phyloP scores from a whole-genome alignment of 2,329 filamentous ascomycete species.

The Raffaelea arxii region DNA sequence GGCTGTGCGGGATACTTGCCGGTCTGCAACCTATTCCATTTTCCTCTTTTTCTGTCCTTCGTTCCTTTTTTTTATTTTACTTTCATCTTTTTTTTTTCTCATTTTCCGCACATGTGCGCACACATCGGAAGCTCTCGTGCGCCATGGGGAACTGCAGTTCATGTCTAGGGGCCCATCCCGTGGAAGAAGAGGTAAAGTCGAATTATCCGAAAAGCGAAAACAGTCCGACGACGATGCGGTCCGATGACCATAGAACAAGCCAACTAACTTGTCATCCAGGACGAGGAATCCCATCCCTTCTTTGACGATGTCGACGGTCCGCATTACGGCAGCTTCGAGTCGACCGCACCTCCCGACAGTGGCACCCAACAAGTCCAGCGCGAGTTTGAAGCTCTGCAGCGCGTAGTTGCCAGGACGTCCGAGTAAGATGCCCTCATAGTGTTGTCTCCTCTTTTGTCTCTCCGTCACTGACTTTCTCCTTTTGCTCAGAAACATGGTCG shows the following conservation, averaged over 20 bases:
- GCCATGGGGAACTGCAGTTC: conserved; percentile 54
- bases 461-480: background rate
- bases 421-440: conserved; percentile 34
- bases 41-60: background rate
- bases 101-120: too few species aligned
- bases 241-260: too few species aligned
- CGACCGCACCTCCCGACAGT: conserved; percentile 41
- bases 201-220: too few species aligned
- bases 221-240: too few species aligned
- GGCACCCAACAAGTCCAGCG: conserved; percentile 54
- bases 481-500: conserved; percentile 49
- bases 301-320: conserved; percentile 50
- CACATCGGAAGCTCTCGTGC: too few species aligned
- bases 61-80: background rate
- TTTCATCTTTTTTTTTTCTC: background rate
- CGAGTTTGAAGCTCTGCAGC: conserved; percentile 54
- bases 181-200: conserved; percentile 45
- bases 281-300: conserved; percentile 47
- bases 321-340: conserved; percentile 54
- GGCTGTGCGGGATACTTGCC: too few species aligned
- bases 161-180: conserved; percentile 43
- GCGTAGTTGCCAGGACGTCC: conserved; percentile 53
- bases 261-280: conserved; percentile 25
- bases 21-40: background rate
- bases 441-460: background rate